phyloP scores from a whole-genome alignment of 768 basidiomycete species.

The Flagelloscypha sp. region DNA sequence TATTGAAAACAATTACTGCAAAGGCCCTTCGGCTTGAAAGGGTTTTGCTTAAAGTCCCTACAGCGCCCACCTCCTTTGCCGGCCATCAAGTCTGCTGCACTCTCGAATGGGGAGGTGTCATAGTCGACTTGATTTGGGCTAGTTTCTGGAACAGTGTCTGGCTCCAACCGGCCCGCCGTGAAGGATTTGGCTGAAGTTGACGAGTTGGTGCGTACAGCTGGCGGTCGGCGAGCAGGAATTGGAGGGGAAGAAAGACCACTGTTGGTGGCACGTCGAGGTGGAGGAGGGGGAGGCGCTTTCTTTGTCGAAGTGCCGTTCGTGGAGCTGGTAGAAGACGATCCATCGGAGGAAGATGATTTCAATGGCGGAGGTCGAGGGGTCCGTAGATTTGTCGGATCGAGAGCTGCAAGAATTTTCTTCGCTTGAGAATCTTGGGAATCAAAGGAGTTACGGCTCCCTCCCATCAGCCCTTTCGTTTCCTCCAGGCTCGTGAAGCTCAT shows the following conservation, averaged over 20 bases:
- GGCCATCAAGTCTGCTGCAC: constrained; percentile 38
- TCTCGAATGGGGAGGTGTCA: constrained; percentile 60
- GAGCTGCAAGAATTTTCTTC: too few species aligned
- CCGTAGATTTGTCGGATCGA: too few species aligned
- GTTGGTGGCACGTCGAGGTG: constrained; percentile 41
- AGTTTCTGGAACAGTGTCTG: constrained; percentile 12
- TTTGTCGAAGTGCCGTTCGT: constrained; percentile 22
- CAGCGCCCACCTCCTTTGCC: constrained; percentile 26
- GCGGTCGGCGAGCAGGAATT: constrained; percentile 36
- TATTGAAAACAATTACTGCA: constrained; percentile 60
- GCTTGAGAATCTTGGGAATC: too few species aligned
- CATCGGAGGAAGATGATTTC: constrained; percentile 10
- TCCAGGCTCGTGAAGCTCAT: too few species aligned
- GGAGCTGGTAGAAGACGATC: constrained; percentile 9
- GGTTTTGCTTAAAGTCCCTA: constrained; percentile 54
- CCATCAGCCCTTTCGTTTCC: too few species aligned
- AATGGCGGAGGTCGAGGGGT: constrained; percentile 2
- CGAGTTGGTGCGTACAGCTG: constrained; percentile 13
- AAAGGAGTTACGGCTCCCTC: too few species aligned
- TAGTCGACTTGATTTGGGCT: constrained; percentile 24
- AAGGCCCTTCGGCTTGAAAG: constrained; percentile 55
- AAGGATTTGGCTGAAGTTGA: constrained; percentile 14
- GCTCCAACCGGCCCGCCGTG: constrained; percentile 11
- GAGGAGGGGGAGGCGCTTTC: constrained; percentile 57
- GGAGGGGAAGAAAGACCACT: constrained; percentile 30